These are phyloP conservation scores for Fraxinus greggii DNA, from an alignment of 305 asterid species.

Conservation along the genomic window DNA sequence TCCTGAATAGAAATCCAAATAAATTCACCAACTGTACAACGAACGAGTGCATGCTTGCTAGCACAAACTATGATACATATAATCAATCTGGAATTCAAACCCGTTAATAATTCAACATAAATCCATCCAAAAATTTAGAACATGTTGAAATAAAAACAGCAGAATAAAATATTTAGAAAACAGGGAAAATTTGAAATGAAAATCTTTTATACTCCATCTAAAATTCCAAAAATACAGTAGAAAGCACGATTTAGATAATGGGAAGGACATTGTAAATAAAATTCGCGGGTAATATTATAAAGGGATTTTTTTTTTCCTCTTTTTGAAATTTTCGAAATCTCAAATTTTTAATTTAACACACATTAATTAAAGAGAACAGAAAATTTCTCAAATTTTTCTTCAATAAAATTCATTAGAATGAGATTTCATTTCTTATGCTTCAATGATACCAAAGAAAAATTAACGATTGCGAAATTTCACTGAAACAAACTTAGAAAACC, in stretches of 20 bases:
- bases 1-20: constrained; percentile 49
- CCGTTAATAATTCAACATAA: background rate
- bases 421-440: background rate
- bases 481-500: background rate
- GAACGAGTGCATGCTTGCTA: background rate
- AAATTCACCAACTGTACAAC: constrained; percentile 15
- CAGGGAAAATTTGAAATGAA: background rate
- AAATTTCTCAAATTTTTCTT: background rate
- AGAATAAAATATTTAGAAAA: background rate
- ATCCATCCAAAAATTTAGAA: background rate
- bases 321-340: background rate
- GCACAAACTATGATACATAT: background rate
- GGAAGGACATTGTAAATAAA: constrained; percentile 18
- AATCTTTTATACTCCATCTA: background rate
- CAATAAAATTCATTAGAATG: background rate
- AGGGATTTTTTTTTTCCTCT: background rate
- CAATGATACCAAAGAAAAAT: background rate
- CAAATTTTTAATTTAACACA: background rate
- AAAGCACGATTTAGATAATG: constrained; percentile 1
- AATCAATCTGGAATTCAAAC: background rate
- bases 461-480: background rate
- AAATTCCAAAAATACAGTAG: background rate
- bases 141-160: background rate
- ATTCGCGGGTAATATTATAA: background rate
- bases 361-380: background rate